Percentiles rank a stretch among this genome's conserved stretches.
Evolutionary conservation across 2,329 filamentous ascomycete species (phyloP).

Genomic region (Fusarium hostae): DNA sequence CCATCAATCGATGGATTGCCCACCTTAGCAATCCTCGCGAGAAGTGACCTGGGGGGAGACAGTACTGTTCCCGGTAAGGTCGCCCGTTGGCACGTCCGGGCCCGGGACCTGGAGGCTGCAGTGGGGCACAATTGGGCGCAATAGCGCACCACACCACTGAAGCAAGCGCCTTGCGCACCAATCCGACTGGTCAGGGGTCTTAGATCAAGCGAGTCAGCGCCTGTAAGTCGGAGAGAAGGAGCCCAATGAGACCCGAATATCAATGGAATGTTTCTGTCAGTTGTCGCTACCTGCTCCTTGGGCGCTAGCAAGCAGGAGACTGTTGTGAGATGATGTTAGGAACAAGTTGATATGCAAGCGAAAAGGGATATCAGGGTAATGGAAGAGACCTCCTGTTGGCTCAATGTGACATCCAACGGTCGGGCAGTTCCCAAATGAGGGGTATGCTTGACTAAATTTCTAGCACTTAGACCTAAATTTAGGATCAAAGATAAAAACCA

Average conservation of each 20-base stretch:
- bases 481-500: constrained; percentile 4
- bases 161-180: constrained; percentile 51
- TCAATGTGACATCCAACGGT: constrained; percentile 27
- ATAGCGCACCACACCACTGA: constrained; percentile 48
- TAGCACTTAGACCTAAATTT: constrained; percentile 17
- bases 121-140: constrained; percentile 34
- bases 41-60: constrained; percentile 25
- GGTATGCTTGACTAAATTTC: constrained; percentile 24
- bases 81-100: constrained; percentile 30
- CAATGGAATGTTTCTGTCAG: constrained; percentile 5
- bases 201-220: constrained; percentile 47
- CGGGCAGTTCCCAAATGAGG: constrained; percentile 29
- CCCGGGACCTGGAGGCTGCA: constrained; percentile 20
- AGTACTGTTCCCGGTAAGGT: constrained; percentile 31
- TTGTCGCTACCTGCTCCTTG: constrained; percentile 20
- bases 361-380: constrained; percentile 5
- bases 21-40: constrained; percentile 16
- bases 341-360: constrained; percentile 9
- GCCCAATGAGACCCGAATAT: constrained; percentile 29
- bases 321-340: constrained; percentile 10
- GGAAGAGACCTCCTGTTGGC: constrained; percentile 8
- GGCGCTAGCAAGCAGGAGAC: constrained; percentile 26
- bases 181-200: constrained; percentile 48
- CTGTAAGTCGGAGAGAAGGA: constrained; percentile 38
- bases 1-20: constrained; percentile 6